Evolutionary conservation across 2,329 filamentous ascomycete genomes (phyloP).

Genomic region (Diplodia seriata): DNA sequence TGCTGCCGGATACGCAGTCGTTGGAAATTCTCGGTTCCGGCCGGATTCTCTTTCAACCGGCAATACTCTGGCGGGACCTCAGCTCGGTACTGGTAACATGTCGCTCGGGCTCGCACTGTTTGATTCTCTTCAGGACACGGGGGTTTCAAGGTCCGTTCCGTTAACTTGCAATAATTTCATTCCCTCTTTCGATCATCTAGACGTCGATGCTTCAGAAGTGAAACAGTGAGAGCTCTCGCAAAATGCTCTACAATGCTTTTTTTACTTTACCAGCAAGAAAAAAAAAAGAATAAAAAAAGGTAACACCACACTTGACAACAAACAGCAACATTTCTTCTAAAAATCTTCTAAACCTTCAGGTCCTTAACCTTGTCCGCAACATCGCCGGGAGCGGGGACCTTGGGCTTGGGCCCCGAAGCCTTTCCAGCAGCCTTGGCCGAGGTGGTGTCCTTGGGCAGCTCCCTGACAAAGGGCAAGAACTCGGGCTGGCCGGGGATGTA

Average conservation of each 20-base stretch:
- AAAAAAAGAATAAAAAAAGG: neutral
- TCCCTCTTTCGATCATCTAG: constrained; percentile 20
- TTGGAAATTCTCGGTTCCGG: too few species aligned
- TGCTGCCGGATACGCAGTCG: too few species aligned
- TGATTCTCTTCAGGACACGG: too few species aligned
- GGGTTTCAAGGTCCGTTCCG: too few species aligned
- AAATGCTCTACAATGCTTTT: constrained; percentile 20
- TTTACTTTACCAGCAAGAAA: constrained; percentile 1
- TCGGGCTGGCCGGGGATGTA: constrained; percentile 90
- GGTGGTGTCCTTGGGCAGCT: constrained; percentile 49
- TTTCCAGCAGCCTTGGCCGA: constrained; percentile 41
- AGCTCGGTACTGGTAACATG: too few species aligned
- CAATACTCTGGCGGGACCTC: too few species aligned
- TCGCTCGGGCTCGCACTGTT: too few species aligned
- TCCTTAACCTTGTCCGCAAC: constrained; percentile 34
- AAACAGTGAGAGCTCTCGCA: constrained; percentile 15
- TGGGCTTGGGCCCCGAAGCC: constrained; percentile 37
- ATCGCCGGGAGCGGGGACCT: constrained; percentile 30
- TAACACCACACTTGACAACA: neutral
- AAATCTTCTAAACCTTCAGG: constrained; percentile 31
- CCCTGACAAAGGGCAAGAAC: constrained; percentile 87
- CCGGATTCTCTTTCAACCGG: too few species aligned
- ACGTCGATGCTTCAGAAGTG: neutral
- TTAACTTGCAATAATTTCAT: constrained; percentile 13
- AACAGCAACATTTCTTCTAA: neutral